Evolutionary conservation across 1,139 yeast species (phyloP).

Genomic region (Blastobotrys proliferans): DNA sequence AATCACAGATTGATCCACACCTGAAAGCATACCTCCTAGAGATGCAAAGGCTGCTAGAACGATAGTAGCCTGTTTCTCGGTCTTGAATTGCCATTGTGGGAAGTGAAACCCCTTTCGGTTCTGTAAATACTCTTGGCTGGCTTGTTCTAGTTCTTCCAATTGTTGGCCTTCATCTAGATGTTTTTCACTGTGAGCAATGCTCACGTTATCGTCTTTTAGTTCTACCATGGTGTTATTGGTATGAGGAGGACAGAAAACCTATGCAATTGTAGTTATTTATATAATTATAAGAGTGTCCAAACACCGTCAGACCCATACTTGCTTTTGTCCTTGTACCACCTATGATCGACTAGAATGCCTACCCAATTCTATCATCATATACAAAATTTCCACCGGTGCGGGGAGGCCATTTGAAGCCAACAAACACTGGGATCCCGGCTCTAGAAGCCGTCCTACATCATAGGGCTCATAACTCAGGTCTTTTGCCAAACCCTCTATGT

Average conservation of each 20-base stretch:
- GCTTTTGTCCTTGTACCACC: no score
- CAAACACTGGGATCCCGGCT: no score
- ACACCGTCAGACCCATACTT: no score
- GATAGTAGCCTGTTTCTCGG: slow-evolving; percentile 44
- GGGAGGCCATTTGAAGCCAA: no score
- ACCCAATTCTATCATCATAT: no score
- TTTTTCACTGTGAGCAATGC: background rate
- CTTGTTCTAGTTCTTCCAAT: background rate
- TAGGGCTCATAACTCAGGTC: no score
- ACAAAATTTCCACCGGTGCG: no score
- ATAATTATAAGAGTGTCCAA: no score
- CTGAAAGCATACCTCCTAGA: slow-evolving; percentile 57
- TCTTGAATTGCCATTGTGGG: slow-evolving; percentile 33
- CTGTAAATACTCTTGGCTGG: background rate
- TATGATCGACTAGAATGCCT: no score
- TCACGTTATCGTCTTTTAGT: background rate
- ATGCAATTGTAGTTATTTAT: no score
- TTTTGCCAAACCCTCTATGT: no score
- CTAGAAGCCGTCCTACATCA: no score
- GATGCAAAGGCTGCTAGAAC: slow-evolving; percentile 51
- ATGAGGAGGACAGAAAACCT: background rate
- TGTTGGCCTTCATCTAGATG: background rate
- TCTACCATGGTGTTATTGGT: background rate
- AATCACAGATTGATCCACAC: slow-evolving; percentile 54
- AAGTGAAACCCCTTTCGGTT: slow-evolving; percentile 8